Base-by-base conservation (phyloP, 176 grass and related monocot species). In the Eleusine indica region DNA sequence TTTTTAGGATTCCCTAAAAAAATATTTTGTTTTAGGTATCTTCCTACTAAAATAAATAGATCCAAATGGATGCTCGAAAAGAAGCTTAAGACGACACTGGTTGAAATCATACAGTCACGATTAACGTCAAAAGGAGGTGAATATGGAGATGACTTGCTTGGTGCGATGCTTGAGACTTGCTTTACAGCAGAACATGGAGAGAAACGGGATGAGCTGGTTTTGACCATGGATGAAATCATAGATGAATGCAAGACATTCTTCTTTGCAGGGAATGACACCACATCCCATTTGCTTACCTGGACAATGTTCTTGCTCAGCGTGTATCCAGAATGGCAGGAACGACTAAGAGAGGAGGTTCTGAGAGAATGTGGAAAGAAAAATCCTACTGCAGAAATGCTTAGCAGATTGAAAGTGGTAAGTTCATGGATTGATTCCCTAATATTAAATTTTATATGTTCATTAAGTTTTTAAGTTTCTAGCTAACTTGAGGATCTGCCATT, bases 201-300 rank as follows among this genome's bases (percentile, higher is more conserved):
- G 14, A 80, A 70, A 37, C 66, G 41, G 10, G 73, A 66, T 7
- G 39, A 82, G 12, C 19, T 73, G 66, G 66, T 39, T 5, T 25
- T 93, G 68, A 58, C 38, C 6, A 75, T 86, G 82, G 81, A 93
- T 40, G 91, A 88, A 58, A 93, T 93, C 28, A 80, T 90, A 76
- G 81, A 90, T 14, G 91, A 93, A 68, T 90, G 91, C 85, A 93
- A 93, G 85, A 88, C 91, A 0, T 93, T 93, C 85, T 90, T 90
- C 73, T 87, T 93, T n/a, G 85, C 82, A 4, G 88, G 91, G 16
- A 88, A 93, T 52, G 91, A 93, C 52, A 93, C 88, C 38, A 90
- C 91, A 40, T 87, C 88, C 1, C 77, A 90, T 69, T 25, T 93
- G 72, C 79, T 93, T 58, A 86, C 88, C 21, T 94, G 88, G 91